phyloP scores from a whole-genome alignment of 2,329 filamentous ascomycete species.

The Talaromyces sp. region DNA sequence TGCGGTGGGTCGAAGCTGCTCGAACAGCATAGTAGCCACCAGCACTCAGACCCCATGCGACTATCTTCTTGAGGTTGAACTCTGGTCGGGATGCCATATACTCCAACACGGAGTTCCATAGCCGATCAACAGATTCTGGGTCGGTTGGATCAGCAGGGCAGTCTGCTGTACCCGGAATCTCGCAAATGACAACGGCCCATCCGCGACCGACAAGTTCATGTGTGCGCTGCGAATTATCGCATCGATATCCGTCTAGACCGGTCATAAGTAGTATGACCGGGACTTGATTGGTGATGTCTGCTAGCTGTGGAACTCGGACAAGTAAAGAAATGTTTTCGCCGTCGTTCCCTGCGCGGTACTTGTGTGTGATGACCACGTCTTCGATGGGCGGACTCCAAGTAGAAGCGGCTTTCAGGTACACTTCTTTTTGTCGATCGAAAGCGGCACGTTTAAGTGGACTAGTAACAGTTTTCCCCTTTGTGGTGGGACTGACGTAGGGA shows the following conservation, averaged over 20 bases:
- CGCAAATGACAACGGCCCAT: slow-evolving; percentile 61
- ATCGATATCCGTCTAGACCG: slow-evolving; percentile 58
- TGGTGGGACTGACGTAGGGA: slow-evolving; percentile 45
- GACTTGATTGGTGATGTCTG: slow-evolving; percentile 42
- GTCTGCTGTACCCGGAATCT: slow-evolving; percentile 66
- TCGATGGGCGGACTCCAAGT: slow-evolving; percentile 57
- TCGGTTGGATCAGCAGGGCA: slow-evolving; percentile 63
- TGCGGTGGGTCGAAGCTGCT: slow-evolving; percentile 64
- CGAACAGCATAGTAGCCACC: slow-evolving; percentile 68
- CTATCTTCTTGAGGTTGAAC: slow-evolving; percentile 57
- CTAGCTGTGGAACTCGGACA: slow-evolving; percentile 56
- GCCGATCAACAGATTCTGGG: slow-evolving; percentile 56
- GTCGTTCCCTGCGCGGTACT: slow-evolving; percentile 50
- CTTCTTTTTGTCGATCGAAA: slow-evolving; percentile 63
- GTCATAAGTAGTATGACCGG: slow-evolving; percentile 57
- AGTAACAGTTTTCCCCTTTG: slow-evolving; percentile 18
- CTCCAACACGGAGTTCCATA: slow-evolving; percentile 61
- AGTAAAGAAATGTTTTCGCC: slow-evolving; percentile 61
- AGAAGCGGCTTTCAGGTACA: slow-evolving; percentile 57
- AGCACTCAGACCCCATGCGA: slow-evolving; percentile 63
- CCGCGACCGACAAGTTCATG: slow-evolving; percentile 62
- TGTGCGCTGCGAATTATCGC: slow-evolving; percentile 51
- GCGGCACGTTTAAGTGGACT: slow-evolving; percentile 55
- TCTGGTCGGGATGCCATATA: slow-evolving; percentile 54
- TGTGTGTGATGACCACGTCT: slow-evolving; percentile 62